A percentile compares a stretch with the other conserved stretches of the same genome.
These are phyloP conservation scores for Mucor lusitanicus DNA, from an alignment of 371 early-diverging fungal genomes.

Conservation along the genomic window DNA sequence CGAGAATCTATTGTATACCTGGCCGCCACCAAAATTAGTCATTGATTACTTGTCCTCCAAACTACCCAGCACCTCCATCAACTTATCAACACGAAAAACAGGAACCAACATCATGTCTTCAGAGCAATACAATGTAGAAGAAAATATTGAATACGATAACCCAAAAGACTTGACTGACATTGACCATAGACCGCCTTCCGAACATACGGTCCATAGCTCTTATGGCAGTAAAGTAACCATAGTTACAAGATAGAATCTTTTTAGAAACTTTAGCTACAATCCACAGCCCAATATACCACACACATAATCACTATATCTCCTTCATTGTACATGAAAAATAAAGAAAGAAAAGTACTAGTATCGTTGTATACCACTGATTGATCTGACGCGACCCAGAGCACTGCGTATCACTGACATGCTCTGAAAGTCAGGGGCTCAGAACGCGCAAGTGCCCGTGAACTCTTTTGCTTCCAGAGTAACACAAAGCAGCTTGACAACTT, in stretches of 20 bases:
- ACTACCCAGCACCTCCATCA: neutral
- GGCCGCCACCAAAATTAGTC: conserved; percentile 14
- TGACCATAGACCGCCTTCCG: neutral
- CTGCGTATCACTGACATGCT: neutral
- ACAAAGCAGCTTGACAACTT: neutral
- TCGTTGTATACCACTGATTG: neutral
- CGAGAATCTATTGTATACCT: conserved; percentile 16
- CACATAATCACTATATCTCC: neutral
- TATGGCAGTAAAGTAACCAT: conserved; percentile 14
- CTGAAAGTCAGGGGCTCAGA: neutral
- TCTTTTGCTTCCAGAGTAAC: neutral
- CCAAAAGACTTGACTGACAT: neutral
- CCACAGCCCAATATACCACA: neutral
- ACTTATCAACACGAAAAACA: conserved; percentile 7
- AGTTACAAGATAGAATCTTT: neutral
- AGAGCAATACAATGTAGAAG: conserved; percentile 11
- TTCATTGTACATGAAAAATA: neutral
- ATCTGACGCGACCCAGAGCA: neutral
- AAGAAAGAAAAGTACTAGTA: neutral
- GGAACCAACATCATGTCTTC: conserved; percentile 4
- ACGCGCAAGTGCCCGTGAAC: neutral
- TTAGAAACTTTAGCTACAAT: neutral
- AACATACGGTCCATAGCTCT: neutral
- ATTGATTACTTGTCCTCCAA: conserved; percentile 6
- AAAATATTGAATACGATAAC: neutral